These are phyloP conservation scores for Candida silvicultrix DNA, from an alignment of 805 yeast species.

Conservation along the genomic window DNA sequence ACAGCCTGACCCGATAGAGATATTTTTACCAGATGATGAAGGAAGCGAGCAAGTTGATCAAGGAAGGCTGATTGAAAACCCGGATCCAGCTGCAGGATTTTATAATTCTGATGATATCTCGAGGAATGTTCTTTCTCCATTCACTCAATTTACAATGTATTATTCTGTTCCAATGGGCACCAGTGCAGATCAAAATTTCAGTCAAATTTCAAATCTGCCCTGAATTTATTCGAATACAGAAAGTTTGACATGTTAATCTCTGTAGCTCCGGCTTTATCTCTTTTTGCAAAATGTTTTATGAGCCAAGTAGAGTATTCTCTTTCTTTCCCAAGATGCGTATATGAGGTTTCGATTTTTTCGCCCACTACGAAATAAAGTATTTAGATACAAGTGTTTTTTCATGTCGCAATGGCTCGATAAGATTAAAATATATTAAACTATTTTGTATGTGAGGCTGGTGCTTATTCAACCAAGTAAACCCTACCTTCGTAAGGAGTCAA, in stretches of 20 bases:
- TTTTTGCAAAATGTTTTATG: too few relatives aligned
- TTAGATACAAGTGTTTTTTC: too few relatives aligned
- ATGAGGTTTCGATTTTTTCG: too few relatives aligned
- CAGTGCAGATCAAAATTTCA: not conserved
- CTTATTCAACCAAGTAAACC: conserved; percentile 24
- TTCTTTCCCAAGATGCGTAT: too few relatives aligned
- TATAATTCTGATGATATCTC: not conserved
- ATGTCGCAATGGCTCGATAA: too few relatives aligned
- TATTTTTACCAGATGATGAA: not conserved
- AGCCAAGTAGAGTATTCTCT: too few relatives aligned
- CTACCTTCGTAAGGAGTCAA: conserved; percentile 42
- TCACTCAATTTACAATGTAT: not conserved
- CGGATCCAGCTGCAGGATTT: not conserved
- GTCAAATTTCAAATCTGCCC: not conserved
- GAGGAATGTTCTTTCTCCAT: not conserved
- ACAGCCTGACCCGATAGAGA: not conserved
- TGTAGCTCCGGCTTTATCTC: too few relatives aligned
- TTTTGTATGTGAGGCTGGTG: not conserved
- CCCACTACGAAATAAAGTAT: too few relatives aligned
- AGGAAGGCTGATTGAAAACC: not conserved
- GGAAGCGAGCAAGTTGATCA: not conserved
- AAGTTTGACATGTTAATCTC: too few relatives aligned
- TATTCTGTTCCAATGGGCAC: not conserved
- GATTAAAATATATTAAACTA: too few relatives aligned
- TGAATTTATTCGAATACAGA: too few relatives aligned